Evolutionary conservation across 1,284 basidiomycete genomes (phyloP), one percentile per base, ranked within the genome.

Genomic region (Volvariella surrecta): DNA sequence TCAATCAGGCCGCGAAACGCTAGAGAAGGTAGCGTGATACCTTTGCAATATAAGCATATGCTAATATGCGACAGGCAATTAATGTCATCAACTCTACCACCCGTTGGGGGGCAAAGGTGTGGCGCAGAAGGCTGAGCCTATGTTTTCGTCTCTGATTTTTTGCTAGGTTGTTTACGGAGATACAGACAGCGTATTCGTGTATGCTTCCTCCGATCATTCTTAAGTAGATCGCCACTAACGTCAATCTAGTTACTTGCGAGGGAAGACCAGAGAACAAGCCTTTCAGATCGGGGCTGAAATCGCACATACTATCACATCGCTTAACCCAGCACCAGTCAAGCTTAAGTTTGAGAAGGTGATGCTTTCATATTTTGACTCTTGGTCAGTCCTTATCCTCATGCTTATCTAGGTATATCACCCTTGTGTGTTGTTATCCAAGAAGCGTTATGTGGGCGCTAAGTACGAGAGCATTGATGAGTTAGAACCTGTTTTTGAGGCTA

Each of bases 361-460:
- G 35, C 15, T 30, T 39, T 30, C n/a, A 20, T 10, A 10, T 4
- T n/a, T n/a, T n/a, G n/a, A n/a, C n/a, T n/a, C n/a, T 39, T 44
- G 18, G 28, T 11, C 19, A 39, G 18, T 40, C 7, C 32, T 8
- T 28, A 18, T 41, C 24, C 37, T 13, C 32, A 4, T 45, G 21
- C 18, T 38, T 40, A 21, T 35, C 16, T 40, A 92, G 89, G 89
- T 98, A 3, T 99, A 97, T 61, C 74, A 93, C 42, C 94, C 92
- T 1, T 94, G 88, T 48, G 81, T 98, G 0, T 72, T 99, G 17
- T 76, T 97, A 69, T 91, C 94, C 0, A 99, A 99, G 71, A 98
- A 98, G 59, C 79, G 93, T 45, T 98, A 98, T 54, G 94, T 96
- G 7, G 95, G 95, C 1, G 93, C 89, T 69, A 96, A 94, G 60